Evolutionary conservation across 805 yeast species (phyloP).

Genomic region (Metschnikowia bowlesiae): DNA sequence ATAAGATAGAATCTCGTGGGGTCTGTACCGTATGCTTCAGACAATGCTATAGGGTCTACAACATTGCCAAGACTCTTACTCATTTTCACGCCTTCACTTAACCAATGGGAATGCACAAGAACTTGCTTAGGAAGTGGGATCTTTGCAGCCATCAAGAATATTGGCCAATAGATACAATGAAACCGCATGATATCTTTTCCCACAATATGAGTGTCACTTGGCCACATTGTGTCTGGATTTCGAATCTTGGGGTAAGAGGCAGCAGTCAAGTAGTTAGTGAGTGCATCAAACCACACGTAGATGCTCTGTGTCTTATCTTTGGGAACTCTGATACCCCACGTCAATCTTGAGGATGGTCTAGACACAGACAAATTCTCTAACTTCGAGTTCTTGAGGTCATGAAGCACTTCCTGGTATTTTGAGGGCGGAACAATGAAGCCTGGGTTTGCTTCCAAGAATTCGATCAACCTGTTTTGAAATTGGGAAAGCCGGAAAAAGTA

Average conservation of each 20-base stretch:
- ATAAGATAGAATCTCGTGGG: conserved; percentile 69
- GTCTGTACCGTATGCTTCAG: conserved; percentile 64
- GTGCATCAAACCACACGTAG: conserved; percentile 97
- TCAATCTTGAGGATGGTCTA: conserved; percentile 68
- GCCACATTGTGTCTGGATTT: conserved; percentile 41
- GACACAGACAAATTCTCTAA: conserved; percentile 80
- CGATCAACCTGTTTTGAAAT: conserved; percentile 54
- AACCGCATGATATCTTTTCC: conserved; percentile 91
- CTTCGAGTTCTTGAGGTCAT: conserved; percentile 47
- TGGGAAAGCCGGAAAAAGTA: conserved; percentile 74
- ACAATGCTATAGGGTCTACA: conserved; percentile 77
- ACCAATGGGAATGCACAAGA: conserved; percentile 93
- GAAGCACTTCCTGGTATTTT: conserved; percentile 50
- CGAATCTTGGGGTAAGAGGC: conserved; percentile 43
- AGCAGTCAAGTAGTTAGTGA: conserved; percentile 77
- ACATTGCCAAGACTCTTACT: conserved; percentile 91
- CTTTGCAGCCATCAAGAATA: conserved; percentile 79
- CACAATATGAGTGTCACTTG: conserved; percentile 67
- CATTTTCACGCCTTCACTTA: conserved; percentile 87
- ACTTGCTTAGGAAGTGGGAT: conserved; percentile 66
- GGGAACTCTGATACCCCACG: conserved; percentile 93
- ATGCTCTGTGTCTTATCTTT: conserved; percentile 70
- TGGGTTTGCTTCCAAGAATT: conserved; percentile 45
- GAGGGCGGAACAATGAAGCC: conserved; percentile 62
- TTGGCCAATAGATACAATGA: conserved; percentile 94